Conservation (phyloP, 257 asterid species). For the Scutellaria galericulata region DNA sequence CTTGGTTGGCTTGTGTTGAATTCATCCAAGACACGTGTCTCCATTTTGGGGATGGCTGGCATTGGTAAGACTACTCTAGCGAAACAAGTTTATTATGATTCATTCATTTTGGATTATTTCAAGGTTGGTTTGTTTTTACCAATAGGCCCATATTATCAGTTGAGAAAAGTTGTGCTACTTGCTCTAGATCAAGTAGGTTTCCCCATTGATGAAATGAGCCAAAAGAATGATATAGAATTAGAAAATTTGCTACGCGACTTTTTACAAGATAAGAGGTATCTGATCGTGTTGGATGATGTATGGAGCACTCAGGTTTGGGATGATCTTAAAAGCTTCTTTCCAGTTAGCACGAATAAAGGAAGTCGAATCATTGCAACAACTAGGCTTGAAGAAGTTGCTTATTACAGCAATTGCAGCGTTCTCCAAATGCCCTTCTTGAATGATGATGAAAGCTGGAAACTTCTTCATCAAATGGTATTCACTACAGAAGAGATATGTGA, state of each 20-base stretch:
- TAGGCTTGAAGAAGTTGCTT: neutral
- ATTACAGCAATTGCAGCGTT: too few relatives aligned
- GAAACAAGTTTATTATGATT: neutral
- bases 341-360: neutral
- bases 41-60: constrained; percentile 19
- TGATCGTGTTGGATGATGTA: constrained; percentile 24
- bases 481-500: neutral
- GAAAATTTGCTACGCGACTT: neutral
- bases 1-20: neutral
- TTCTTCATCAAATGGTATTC: neutral
- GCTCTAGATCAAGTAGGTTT: too few relatives aligned
- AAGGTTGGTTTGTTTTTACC: neutral
- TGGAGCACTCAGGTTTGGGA: neutral
- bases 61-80: constrained; percentile 24
- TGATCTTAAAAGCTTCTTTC: neutral
- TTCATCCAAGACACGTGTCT: neutral
- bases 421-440: neutral
- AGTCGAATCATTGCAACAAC: constrained; percentile 17
- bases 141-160: neutral
- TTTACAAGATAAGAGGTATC: neutral
- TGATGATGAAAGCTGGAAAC: neutral
- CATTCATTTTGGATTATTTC: neutral
- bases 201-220: too few relatives aligned
- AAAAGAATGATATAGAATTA: neutral
- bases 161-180: neutral